phyloP scores from a whole-genome alignment of 352 stramenopile genomes.

The Phytopythium boreale region DNA sequence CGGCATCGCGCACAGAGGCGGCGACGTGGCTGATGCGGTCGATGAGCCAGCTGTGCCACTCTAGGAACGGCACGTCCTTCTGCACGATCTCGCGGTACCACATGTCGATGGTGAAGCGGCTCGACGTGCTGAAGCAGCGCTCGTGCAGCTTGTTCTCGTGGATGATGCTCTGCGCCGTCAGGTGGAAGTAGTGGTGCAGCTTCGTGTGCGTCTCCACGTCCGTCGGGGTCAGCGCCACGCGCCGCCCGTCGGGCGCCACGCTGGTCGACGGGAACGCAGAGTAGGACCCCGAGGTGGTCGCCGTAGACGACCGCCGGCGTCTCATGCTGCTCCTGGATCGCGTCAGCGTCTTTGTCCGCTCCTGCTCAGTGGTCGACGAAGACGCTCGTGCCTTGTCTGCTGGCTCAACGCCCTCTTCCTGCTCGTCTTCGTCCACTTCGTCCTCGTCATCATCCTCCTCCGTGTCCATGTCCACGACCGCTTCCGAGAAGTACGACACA shows the following conservation, averaged over 20 bases:
- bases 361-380: background rate
- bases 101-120: slow-evolving; percentile 76
- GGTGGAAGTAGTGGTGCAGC: slow-evolving; percentile 85
- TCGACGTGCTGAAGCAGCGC: slow-evolving; percentile 75
- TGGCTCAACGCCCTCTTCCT: slow-evolving; percentile 6
- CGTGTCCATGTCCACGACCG: slow-evolving; percentile 60
- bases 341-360: slow-evolving; percentile 8
- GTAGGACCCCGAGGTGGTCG: slow-evolving; percentile 23
- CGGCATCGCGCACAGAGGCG: slow-evolving; percentile 38
- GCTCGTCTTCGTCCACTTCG: slow-evolving; percentile 25
- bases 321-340: slow-evolving; percentile 17
- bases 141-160: slow-evolving; percentile 84
- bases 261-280: slow-evolving; percentile 31
- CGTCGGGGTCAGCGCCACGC: slow-evolving; percentile 40
- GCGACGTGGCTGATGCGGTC: slow-evolving; percentile 72
- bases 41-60: slow-evolving; percentile 84
- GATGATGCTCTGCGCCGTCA: slow-evolving; percentile 85
- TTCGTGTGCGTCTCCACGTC: slow-evolving; percentile 80
- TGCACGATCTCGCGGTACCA: slow-evolving; percentile 81
- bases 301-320: slow-evolving; percentile 20
- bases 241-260: slow-evolving; percentile 26
- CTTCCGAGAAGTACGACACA: slow-evolving; percentile 68
- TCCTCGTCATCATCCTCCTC: slow-evolving; percentile 72
- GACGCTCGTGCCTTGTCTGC: background rate
- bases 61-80: slow-evolving; percentile 67